These are phyloP conservation scores for Peniophora sp. DNA, from an alignment of 1,284 basidiomycete genomes.

Conservation along the genomic window DNA sequence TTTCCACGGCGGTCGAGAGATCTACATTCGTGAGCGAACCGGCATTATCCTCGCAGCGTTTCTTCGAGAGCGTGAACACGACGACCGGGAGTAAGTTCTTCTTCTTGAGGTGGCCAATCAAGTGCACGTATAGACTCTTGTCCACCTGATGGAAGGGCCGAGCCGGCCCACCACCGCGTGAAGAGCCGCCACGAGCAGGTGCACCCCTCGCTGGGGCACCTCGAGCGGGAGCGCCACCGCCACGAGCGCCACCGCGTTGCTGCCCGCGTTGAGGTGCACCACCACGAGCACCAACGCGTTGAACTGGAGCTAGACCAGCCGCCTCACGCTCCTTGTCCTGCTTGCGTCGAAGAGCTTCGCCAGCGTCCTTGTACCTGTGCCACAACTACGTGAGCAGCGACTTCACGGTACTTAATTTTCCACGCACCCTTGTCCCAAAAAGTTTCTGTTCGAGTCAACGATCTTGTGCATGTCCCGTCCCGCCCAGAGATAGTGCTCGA, in stretches of 20 bases:
- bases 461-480: conserved; percentile 90
- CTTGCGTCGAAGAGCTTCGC: conserved; percentile 83
- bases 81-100: conserved; percentile 87
- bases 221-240: conserved; percentile 25
- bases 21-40: conserved; percentile 84
- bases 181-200: conserved; percentile 37
- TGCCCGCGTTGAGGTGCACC: conserved; percentile 52
- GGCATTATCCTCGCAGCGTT: conserved; percentile 95
- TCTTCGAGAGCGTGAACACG: conserved; percentile 97
- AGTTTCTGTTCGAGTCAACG: conserved; percentile 79
- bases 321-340: conserved; percentile 98
- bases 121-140: conserved; percentile 91
- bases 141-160: conserved; percentile 69
- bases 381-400: neutral
- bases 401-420: conserved; percentile 7
- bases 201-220: conserved; percentile 37
- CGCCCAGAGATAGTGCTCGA: conserved; percentile 96
- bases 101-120: conserved; percentile 85
- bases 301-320: conserved; percentile 79
- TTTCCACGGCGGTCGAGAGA: conserved; percentile 82
- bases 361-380: conserved; percentile 79
- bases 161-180: conserved; percentile 43
- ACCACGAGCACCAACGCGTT: conserved; percentile 74
- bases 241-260: conserved; percentile 40
- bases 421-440: conserved; percentile 63